Conservation (phyloP, 768 basidiomycete species). For the Suillus placidus region DNA sequence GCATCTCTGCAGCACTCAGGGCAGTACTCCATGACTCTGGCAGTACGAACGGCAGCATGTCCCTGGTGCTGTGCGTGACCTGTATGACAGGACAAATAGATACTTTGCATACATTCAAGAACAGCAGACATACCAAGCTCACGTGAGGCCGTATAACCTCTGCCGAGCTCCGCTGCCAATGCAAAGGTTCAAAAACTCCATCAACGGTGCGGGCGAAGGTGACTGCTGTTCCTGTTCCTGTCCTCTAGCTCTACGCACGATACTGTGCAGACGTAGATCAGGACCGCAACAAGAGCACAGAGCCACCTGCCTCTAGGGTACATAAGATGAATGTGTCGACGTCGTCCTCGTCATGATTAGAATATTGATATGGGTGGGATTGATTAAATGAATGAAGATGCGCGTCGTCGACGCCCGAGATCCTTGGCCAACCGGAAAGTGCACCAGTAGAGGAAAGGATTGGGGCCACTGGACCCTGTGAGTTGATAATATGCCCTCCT, state of each 20-base stretch:
- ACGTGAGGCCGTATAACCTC: conserved; percentile 16
- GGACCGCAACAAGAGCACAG: no score
- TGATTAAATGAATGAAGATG: conserved; percentile 12
- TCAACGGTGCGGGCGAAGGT: no score
- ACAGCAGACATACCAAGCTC: conserved; percentile 52
- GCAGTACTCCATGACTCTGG: conserved; percentile 41
- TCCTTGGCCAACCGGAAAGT: conserved; percentile 65
- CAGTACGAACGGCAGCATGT: conserved; percentile 37
- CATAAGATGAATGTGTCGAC: conserved; percentile 75
- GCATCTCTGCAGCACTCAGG: conserved; percentile 18
- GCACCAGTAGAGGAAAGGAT: conserved; percentile 46
- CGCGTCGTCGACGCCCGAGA: conserved; percentile 46
- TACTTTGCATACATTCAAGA: conserved; percentile 42
- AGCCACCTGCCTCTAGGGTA: conserved; percentile 62
- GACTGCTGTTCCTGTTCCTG: no score
- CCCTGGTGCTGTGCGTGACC: no score
- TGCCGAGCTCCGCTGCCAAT: conserved; percentile 40
- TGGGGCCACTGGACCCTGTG: conserved; percentile 38
- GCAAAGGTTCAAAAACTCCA: conserved; percentile 58
- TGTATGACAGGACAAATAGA: conserved; percentile 22
- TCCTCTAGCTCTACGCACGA: no score
- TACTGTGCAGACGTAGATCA: no score
- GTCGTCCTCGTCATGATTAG: conserved; percentile 39
- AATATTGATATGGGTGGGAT: conserved; percentile 14
- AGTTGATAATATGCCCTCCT: conserved; percentile 70